Evolutionary conservation across 371 early-diverging fungal species (phyloP).

Genomic region (Zancudomyces culisetae): DNA sequence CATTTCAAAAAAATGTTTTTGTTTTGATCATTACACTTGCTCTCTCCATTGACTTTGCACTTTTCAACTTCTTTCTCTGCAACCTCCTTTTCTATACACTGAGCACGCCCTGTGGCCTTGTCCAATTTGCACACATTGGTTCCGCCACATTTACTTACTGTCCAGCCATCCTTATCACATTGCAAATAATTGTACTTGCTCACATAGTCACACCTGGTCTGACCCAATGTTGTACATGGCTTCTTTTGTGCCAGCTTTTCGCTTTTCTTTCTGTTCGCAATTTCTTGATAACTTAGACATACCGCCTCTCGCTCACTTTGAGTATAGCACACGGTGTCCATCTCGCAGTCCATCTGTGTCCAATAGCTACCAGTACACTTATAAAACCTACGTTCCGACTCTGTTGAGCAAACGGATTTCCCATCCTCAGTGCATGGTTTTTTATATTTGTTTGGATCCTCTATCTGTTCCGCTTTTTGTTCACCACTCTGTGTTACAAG

Average conservation of each 20-base stretch:
- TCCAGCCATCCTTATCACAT: background rate
- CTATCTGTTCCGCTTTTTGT: background rate
- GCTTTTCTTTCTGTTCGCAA: background rate
- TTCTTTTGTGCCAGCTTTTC: background rate
- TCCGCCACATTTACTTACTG: background rate
- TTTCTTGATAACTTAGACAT: background rate
- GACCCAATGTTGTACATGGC: background rate
- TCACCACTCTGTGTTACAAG: too few relatives aligned
- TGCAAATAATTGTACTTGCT: background rate
- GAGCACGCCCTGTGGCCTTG: background rate
- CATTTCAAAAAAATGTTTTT: conserved; percentile 13
- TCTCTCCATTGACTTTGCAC: background rate
- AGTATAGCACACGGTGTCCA: conserved; percentile 1
- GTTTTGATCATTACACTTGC: background rate
- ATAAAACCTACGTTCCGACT: background rate
- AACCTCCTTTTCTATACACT: background rate
- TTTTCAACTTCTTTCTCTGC: background rate
- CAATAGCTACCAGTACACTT: background rate
- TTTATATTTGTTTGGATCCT: background rate
- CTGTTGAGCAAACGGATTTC: background rate
- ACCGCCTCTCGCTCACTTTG: background rate
- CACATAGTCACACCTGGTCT: background rate
- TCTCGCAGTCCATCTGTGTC: background rate
- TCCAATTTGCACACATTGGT: background rate
- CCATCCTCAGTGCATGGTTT: background rate